Evolutionary conservation across 306 rosid genomes (phyloP).

Genomic region (Acmispon strigosus): DNA sequence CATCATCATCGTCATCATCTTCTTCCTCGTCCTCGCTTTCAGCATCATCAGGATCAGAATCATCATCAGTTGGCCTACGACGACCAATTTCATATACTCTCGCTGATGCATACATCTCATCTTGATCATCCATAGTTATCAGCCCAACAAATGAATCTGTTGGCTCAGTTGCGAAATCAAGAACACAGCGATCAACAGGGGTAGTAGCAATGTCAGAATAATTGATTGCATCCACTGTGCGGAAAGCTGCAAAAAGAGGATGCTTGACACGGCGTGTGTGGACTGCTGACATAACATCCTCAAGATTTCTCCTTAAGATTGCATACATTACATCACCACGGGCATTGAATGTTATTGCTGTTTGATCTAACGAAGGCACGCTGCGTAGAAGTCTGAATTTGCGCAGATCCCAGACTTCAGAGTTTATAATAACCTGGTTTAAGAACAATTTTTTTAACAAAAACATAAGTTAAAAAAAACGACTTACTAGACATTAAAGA

Average conservation of each 20-base stretch:
- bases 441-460: background rate
- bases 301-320: conserved; percentile 81
- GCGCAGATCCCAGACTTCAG: conserved; percentile 99
- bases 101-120: conserved; percentile 87
- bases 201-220: conserved; percentile 90
- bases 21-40: conserved; percentile 90
- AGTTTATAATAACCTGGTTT: conserved; percentile 87
- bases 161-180: conserved; percentile 83
- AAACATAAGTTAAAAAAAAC: background rate
- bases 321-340: conserved; percentile 99
- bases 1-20: conserved; percentile 59
- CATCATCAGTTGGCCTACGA: conserved; percentile 85
- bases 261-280: conserved; percentile 84
- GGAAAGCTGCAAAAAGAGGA: conserved; percentile 81
- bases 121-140: conserved; percentile 94
- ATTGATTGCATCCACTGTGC: conserved; percentile 93
- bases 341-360: conserved; percentile 77
- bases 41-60: conserved; percentile 97
- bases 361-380: conserved; percentile 94
- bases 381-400: conserved; percentile 81
- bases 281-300: conserved; percentile 91
- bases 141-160: conserved; percentile 94
- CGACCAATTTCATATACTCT: conserved; percentile 93
- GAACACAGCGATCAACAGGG: conserved; percentile 92
- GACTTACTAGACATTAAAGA: background rate